phyloP scores from a whole-genome alignment of 2,329 filamentous ascomycete species.

The Pseudogymnoascus sp. region DNA sequence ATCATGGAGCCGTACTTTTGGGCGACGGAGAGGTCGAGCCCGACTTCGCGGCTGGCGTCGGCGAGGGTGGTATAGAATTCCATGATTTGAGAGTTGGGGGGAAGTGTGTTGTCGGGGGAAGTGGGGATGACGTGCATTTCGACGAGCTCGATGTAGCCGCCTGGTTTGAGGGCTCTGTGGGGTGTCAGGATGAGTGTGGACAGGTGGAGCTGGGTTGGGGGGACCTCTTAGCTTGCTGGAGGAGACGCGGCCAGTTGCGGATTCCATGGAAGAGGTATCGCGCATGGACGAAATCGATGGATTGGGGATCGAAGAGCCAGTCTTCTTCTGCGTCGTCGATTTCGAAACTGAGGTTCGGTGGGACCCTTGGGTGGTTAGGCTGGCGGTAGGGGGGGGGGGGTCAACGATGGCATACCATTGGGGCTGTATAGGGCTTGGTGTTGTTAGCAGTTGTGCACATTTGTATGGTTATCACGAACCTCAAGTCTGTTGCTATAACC shows the following conservation, averaged over 20 bases:
- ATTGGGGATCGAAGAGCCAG: constrained; percentile 34
- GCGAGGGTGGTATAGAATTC: constrained; percentile 3
- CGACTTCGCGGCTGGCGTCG: background rate
- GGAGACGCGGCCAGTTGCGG: background rate
- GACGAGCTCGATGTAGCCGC: constrained; percentile 38
- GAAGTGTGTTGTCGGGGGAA: constrained; percentile 35
- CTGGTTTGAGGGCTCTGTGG: constrained; percentile 30
- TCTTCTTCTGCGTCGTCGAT: constrained; percentile 41
- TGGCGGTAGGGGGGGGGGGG: background rate
- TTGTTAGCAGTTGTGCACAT: background rate
- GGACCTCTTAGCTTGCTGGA: background rate
- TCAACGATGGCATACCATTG: background rate
- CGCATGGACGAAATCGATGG: constrained; percentile 41
- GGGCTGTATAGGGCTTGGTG: background rate
- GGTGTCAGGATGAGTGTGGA: background rate
- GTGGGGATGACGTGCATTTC: constrained; percentile 33
- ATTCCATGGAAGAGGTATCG: constrained; percentile 24
- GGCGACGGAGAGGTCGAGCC: constrained; percentile 7
- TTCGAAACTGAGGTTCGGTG: constrained; percentile 40
- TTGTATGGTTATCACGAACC: background rate
- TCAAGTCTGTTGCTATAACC: constrained; percentile 1
- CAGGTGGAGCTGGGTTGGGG: too few relatives aligned
- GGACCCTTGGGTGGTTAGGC: constrained; percentile 24
- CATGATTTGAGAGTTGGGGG: constrained; percentile 13
- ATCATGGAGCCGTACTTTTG: constrained; percentile 26